These are phyloP conservation scores for Boletus rubropictus DNA, from an alignment of 768 basidiomycete species.

Conservation along the genomic window DNA sequence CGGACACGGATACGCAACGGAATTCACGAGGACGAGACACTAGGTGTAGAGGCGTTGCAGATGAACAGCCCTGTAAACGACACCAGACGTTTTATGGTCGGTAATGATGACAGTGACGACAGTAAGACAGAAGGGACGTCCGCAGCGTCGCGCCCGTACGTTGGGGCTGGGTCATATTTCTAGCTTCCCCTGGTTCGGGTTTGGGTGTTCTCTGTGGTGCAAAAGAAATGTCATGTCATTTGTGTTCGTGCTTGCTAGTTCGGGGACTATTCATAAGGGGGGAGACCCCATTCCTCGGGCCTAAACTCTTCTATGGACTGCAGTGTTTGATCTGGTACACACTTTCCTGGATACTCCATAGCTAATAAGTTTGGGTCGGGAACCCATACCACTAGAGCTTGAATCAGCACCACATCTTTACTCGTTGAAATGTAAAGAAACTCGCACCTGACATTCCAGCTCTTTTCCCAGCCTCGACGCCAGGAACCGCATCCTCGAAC, in stretches of 20 bases:
- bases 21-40: constrained; percentile 7
- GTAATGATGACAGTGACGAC: constrained; percentile 22
- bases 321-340: constrained; percentile 55
- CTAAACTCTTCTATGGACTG: constrained; percentile 63
- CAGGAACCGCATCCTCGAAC: constrained; percentile 77
- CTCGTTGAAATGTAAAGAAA: neutral
- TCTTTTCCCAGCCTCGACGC: constrained; percentile 73
- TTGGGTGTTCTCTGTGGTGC: neutral
- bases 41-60: constrained; percentile 4
- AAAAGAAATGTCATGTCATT: neutral
- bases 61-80: constrained; percentile 1
- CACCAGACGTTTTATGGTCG: neutral
- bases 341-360: constrained; percentile 41
- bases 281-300: constrained; percentile 82
- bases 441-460: constrained; percentile 79
- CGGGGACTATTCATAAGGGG: constrained; percentile 45
- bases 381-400: constrained; percentile 68
- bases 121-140: constrained; percentile 1
- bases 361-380: constrained; percentile 66
- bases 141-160: constrained; percentile 26
- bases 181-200: constrained; percentile 13
- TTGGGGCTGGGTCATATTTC: constrained; percentile 43
- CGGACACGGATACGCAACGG: constrained; percentile 3
- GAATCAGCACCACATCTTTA: constrained; percentile 2
- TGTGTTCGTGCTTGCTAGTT: neutral